Evolutionary conservation across 352 stramenopile species (phyloP).

Genomic region (Lagenidium giganteum): DNA sequence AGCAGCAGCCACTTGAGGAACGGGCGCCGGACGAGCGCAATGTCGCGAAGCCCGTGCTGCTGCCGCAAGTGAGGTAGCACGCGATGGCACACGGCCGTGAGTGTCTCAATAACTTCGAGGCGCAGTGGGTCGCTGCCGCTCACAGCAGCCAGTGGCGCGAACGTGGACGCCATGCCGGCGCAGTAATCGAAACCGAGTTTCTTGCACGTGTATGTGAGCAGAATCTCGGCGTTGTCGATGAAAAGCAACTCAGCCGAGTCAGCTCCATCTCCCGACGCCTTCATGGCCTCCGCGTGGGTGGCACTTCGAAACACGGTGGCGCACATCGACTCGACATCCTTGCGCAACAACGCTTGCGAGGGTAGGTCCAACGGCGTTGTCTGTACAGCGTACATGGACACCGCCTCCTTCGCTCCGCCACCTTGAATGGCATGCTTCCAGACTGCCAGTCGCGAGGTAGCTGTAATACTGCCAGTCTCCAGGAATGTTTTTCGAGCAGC

Average conservation of each 20-base stretch:
- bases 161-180: slow-evolving; percentile 39
- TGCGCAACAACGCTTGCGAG: slow-evolving; percentile 47
- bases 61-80: slow-evolving; percentile 48
- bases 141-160: slow-evolving; percentile 46
- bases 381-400: slow-evolving; percentile 70
- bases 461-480: slow-evolving; percentile 27
- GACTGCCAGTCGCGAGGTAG: slow-evolving; percentile 35
- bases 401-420: slow-evolving; percentile 22
- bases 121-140: slow-evolving; percentile 67
- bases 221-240: slow-evolving; percentile 70
- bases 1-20: slow-evolving; percentile 68
- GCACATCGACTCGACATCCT: slow-evolving; percentile 67
- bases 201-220: slow-evolving; percentile 65
- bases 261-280: slow-evolving; percentile 27
- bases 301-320: slow-evolving; percentile 53
- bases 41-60: slow-evolving; percentile 17
- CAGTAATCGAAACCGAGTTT: slow-evolving; percentile 53
- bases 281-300: slow-evolving; percentile 35
- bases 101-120: slow-evolving; percentile 45
- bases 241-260: slow-evolving; percentile 61
- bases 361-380: slow-evolving; percentile 52
- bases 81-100: slow-evolving; percentile 35
- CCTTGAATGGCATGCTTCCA: slow-evolving; percentile 57
- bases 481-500: slow-evolving; percentile 26
- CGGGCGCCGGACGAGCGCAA: slow-evolving; percentile 30